Percentiles rank a stretch among this genome's conserved stretches.
These are phyloP conservation scores for Leishmania tropica DNA, from an alignment of 208 protist genomes.

Conservation along the genomic window DNA sequence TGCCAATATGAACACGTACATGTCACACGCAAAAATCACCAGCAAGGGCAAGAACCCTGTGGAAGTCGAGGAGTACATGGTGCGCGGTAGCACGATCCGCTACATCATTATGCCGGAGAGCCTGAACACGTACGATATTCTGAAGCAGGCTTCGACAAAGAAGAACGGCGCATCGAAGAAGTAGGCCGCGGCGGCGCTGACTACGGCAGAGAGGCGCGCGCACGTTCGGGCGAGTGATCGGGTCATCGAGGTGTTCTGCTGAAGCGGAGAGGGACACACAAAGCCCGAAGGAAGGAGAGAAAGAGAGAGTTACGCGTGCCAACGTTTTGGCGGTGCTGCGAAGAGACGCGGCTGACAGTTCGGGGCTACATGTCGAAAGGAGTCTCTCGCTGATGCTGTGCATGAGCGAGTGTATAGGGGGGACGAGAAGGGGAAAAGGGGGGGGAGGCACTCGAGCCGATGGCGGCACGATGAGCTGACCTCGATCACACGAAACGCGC, in stretches of 20 bases:
- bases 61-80: constrained; percentile 95
- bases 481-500: not conserved
- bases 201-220: not conserved
- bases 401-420: not conserved
- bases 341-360: not conserved
- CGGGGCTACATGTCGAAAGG: not conserved
- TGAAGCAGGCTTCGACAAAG: constrained; percentile 60
- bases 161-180: constrained; percentile 15
- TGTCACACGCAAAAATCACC: constrained; percentile 98
- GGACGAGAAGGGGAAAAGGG: not conserved
- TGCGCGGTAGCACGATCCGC: constrained; percentile 98
- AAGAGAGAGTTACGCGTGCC: not conserved
- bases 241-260: no score
- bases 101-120: constrained; percentile 98
- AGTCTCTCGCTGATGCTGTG: not conserved
- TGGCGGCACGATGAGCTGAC: not conserved
- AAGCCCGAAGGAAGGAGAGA: not conserved
- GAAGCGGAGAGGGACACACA: not conserved
- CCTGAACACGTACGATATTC: constrained; percentile 95
- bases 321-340: not conserved
- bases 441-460: not conserved
- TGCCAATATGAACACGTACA: constrained; percentile 98
- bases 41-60: constrained; percentile 96
- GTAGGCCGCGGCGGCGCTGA: not conserved
- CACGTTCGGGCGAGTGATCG: no score